Evolutionary conservation across 805 yeast species (phyloP).

Genomic region (Dipodascus geniculatus): DNA sequence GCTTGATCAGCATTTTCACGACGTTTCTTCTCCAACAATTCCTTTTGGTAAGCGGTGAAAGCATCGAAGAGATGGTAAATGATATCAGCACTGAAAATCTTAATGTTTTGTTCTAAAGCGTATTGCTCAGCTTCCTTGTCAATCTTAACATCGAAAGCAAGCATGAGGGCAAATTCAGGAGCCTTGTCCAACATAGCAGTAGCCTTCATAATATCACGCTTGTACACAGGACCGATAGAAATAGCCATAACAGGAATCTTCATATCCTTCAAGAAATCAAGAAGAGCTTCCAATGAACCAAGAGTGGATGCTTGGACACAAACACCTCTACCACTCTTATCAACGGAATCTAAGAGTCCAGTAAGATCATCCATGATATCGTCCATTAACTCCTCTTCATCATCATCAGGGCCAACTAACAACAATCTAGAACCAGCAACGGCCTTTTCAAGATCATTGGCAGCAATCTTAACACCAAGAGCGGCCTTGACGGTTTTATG

Average conservation of each 20-base stretch:
- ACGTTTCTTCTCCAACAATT: conserved; percentile 81
- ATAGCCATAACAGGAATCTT: conserved; percentile 98
- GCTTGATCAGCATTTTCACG: conserved; percentile 81
- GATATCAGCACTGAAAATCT: conserved; percentile 89
- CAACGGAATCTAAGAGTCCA: conserved; percentile 88
- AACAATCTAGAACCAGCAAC: conserved; percentile 96
- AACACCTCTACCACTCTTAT: conserved; percentile 92
- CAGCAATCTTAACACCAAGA: conserved; percentile 96
- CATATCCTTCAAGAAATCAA: conserved; percentile 96
- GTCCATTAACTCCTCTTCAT: conserved; percentile 94
- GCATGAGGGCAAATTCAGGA: conserved; percentile 92
- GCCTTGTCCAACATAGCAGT: conserved; percentile 95
- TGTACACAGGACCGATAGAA: conserved; percentile 95
- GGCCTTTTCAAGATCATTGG: conserved; percentile 94
- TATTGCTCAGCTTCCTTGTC: conserved; percentile 98
- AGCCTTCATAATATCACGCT: conserved; percentile 97
- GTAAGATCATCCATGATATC: conserved; percentile 98
- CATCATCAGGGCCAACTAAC: conserved; percentile 94
- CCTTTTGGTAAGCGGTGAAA: conserved; percentile 82
- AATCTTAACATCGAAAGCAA: conserved; percentile 93
- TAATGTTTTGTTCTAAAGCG: conserved; percentile 86
- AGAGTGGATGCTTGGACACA: conserved; percentile 97
- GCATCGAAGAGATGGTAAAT: conserved; percentile 94
- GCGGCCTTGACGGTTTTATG: conserved; percentile 98
- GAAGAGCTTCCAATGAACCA: conserved; percentile 94